phyloP scores from a whole-genome alignment of 148 eudicot species.

The Camellia sinensis region DNA sequence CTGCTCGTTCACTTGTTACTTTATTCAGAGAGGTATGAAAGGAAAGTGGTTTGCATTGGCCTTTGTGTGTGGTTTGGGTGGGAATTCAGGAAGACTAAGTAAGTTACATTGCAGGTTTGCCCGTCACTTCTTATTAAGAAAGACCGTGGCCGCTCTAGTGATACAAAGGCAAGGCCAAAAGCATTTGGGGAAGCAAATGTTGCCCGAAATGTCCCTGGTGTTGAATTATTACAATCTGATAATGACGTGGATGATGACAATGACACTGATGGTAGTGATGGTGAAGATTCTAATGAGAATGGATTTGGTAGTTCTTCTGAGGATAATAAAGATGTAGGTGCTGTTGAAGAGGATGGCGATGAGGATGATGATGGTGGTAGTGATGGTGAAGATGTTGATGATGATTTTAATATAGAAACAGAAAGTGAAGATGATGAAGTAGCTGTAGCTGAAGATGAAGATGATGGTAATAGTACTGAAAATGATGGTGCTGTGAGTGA shows the following conservation, averaged over 20 bases:
- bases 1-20: conserved; percentile 84
- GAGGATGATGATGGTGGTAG: conserved; percentile 15
- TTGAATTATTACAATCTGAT: conserved; percentile 58
- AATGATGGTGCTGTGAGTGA: conserved; percentile 16
- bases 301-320: conserved; percentile 14
- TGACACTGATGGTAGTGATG: conserved; percentile 18
- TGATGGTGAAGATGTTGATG: conserved; percentile 21
- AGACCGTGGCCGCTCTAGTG: conserved; percentile 84
- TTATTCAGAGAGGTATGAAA: conserved; percentile 86
- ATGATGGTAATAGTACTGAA: conserved; percentile 8
- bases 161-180: conserved; percentile 80
- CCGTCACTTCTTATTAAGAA: conserved; percentile 87
- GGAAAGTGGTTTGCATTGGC: conserved; percentile 4
- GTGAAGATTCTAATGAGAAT: conserved; percentile 18
- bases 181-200: conserved; percentile 87
- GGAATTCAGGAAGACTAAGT: conserved; percentile 12
- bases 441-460: conserved; percentile 18
- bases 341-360: conserved; percentile 28
- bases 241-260: conserved; percentile 22
- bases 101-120: conserved; percentile 56
- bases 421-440: conserved; percentile 21
- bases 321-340: conserved; percentile 23
- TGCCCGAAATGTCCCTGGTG: conserved; percentile 63
- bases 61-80: not conserved
- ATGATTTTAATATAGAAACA: not conserved